Percentiles rank a stretch among this genome's conserved stretches.
These are phyloP conservation scores for Phylloporus scabripes DNA, from an alignment of 768 basidiomycete genomes.

Conservation along the genomic window DNA sequence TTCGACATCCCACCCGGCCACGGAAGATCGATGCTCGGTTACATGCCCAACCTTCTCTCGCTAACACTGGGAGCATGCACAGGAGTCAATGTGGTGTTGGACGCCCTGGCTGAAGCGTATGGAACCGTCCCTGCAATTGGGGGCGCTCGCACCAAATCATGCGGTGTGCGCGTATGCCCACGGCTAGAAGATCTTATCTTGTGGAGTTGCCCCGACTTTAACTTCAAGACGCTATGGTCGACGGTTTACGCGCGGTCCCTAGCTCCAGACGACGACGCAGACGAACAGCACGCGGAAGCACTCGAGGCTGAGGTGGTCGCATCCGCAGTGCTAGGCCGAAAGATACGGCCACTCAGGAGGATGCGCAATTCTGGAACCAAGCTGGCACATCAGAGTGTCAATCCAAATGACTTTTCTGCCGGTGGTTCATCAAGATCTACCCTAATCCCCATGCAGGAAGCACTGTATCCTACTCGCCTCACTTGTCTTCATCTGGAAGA, in stretches of 20 bases:
- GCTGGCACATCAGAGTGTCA: constrained; percentile 10
- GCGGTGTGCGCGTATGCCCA: constrained; percentile 45
- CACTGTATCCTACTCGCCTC: constrained; percentile 31
- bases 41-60: constrained; percentile 45
- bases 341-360: constrained; percentile 36
- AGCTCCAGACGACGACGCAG: constrained; percentile 8
- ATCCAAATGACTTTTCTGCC: constrained; percentile 9
- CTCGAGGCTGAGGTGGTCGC: constrained; percentile 19
- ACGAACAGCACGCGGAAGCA: constrained; percentile 10
- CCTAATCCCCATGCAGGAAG: constrained; percentile 35
- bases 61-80: constrained; percentile 44
- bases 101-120: constrained; percentile 36
- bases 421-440: constrained; percentile 27
- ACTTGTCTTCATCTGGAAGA: constrained; percentile 40
- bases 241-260: constrained; percentile 34
- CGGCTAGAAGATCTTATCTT: constrained; percentile 46
- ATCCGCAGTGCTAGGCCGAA: constrained; percentile 24
- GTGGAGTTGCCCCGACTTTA: constrained; percentile 46
- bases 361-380: constrained; percentile 11
- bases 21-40: constrained; percentile 42
- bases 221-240: constrained; percentile 32
- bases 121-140: constrained; percentile 15
- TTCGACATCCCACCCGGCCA: constrained; percentile 39
- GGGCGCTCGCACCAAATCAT: constrained; percentile 14
- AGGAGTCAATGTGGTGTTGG: constrained; percentile 38